Evolutionary conservation across 768 basidiomycete species (phyloP).

Genomic region (Boletus pseudopeckii): DNA sequence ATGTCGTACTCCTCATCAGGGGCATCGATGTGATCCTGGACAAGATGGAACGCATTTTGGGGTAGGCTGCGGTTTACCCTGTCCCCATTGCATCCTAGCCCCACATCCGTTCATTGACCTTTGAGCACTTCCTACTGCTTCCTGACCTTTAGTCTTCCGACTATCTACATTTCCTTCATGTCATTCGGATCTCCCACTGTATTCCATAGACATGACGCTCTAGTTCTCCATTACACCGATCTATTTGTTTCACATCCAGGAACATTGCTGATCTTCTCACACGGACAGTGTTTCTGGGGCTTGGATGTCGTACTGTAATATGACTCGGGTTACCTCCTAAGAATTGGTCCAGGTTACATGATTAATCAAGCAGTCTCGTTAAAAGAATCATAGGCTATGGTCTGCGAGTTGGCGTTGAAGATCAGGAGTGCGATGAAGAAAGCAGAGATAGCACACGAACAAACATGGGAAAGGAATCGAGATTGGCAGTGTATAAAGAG

Average conservation of each 20-base stretch:
- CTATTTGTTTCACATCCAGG: not conserved
- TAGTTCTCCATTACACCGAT: not conserved
- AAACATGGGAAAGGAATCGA: not conserved
- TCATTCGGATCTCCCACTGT: not conserved
- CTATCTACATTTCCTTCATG: not conserved
- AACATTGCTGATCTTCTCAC: not conserved
- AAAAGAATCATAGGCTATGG: slow-evolving; percentile 19
- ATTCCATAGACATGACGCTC: not conserved
- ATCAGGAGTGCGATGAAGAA: not conserved
- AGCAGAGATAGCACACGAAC: slow-evolving; percentile 11
- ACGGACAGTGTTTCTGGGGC: not conserved
- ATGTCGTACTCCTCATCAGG: slow-evolving; percentile 56
- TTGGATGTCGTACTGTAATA: not conserved
- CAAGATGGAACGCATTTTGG: slow-evolving; percentile 58
- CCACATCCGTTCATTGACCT: not conserved
- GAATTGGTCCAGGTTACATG: slow-evolving; percentile 5
- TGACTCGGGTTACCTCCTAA: not conserved
- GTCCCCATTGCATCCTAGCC: not conserved
- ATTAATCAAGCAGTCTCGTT: slow-evolving; percentile 14
- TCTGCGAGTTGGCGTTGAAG: not conserved
- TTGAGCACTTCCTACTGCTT: not conserved
- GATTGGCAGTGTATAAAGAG: slow-evolving; percentile 27
- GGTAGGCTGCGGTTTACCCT: slow-evolving; percentile 6
- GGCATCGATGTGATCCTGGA: slow-evolving; percentile 62
- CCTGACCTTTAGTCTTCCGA: not conserved